Percentiles rank a stretch among this genome's conserved stretches.
These are phyloP conservation scores for Hylodesmum podocarpum DNA, from an alignment of 306 rosid genomes.

Conservation along the genomic window DNA sequence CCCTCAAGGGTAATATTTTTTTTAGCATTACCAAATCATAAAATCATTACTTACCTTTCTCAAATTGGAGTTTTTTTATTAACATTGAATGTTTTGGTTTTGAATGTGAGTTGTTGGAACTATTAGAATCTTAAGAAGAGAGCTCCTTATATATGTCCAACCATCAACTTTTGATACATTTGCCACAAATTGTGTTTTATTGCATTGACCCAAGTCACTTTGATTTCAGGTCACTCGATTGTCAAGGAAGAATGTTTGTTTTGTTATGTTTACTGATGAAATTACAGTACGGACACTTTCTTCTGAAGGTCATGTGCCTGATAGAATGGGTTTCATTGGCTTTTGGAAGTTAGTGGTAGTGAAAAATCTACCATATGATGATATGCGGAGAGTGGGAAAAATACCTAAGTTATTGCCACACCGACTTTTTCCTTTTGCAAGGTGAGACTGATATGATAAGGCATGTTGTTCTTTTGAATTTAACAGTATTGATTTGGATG, in stretches of 20 bases:
- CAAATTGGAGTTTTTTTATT: not conserved
- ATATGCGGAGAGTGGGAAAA: slow-evolving; percentile 94
- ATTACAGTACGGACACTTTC: slow-evolving; percentile 62
- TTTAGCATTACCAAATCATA: slow-evolving; percentile 3
- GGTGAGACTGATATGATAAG: slow-evolving; percentile 54
- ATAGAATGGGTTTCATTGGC: slow-evolving; percentile 88
- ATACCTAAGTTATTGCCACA: slow-evolving; percentile 94
- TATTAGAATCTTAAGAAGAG: not conserved
- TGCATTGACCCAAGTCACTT: slow-evolving; percentile 16
- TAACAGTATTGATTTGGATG: slow-evolving; percentile 16
- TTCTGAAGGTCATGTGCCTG: slow-evolving; percentile 79
- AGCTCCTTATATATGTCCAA: not conserved
- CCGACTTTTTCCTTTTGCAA: slow-evolving; percentile 92
- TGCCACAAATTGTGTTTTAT: slow-evolving; percentile 7
- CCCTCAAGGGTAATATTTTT: slow-evolving; percentile 13
- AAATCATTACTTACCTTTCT: slow-evolving; percentile 12
- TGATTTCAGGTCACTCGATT: slow-evolving; percentile 80
- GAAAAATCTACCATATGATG: slow-evolving; percentile 80
- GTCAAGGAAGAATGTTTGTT: slow-evolving; percentile 93
- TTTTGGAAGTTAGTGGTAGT: slow-evolving; percentile 90
- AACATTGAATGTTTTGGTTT: slow-evolving; percentile 3
- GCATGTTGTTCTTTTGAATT: not conserved
- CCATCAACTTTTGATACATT: not conserved
- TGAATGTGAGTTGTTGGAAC: slow-evolving; percentile 3
- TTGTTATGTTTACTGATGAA: slow-evolving; percentile 89